phyloP scores from a whole-genome alignment of 2,329 filamentous ascomycete species.

The Alternaria tenuissima region DNA sequence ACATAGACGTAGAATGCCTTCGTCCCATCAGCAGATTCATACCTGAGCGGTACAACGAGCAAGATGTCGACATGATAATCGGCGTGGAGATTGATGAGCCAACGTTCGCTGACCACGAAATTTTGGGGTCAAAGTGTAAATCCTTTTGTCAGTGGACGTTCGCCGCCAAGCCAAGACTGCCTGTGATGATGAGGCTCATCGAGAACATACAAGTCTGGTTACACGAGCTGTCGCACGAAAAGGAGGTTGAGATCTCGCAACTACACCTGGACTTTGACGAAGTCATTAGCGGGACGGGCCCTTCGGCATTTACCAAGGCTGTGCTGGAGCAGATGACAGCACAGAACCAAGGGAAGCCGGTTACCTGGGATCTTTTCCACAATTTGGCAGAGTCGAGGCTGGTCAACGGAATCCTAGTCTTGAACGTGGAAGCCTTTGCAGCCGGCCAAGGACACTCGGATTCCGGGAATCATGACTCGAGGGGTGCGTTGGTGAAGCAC shows the following conservation, averaged over 20 bases:
- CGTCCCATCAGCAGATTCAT: constrained; percentile 65
- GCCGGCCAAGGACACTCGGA: constrained; percentile 77
- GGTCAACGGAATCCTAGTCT: constrained; percentile 69
- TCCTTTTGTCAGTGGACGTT: constrained; percentile 82
- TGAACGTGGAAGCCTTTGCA: constrained; percentile 76
- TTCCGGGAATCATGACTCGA: constrained; percentile 73
- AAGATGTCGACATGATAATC: constrained; percentile 75
- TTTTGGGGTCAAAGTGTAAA: constrained; percentile 71
- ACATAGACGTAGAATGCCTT: constrained; percentile 67
- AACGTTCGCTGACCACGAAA: constrained; percentile 68
- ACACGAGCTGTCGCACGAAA: constrained; percentile 64
- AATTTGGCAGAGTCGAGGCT: constrained; percentile 71
- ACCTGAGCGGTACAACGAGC: constrained; percentile 68
- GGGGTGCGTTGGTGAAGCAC: constrained; percentile 73
- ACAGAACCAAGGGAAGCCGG: constrained; percentile 51
- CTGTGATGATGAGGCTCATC: constrained; percentile 73
- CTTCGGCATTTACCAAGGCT: constrained; percentile 73
- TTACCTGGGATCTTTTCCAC: constrained; percentile 73
- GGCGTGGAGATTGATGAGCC: constrained; percentile 77
- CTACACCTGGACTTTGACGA: constrained; percentile 75
- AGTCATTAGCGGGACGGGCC: constrained; percentile 76
- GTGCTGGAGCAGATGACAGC: constrained; percentile 70
- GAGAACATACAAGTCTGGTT: constrained; percentile 75
- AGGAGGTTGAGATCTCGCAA: constrained; percentile 66
- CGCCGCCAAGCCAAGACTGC: constrained; percentile 71